Evolutionary conservation across 805 yeast species (phyloP).

Genomic region (Candida schatavii): DNA sequence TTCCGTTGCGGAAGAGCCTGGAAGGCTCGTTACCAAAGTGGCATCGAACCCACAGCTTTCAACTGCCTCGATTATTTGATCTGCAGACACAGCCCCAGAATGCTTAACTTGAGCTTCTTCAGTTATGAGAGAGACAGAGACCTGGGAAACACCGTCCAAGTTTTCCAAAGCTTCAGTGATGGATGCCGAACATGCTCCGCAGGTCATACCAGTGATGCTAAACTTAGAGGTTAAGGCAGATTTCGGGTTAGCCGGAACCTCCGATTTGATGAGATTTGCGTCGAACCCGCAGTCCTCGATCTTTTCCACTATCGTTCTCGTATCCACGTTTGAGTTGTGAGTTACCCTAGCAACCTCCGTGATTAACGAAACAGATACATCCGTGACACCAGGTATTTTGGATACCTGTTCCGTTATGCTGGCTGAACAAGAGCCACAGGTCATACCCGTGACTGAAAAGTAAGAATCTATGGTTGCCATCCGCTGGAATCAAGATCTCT

Average conservation of each 20-base stretch:
- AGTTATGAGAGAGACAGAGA: slow-evolving; percentile 33
- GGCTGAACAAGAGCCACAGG: slow-evolving; percentile 44
- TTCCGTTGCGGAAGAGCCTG: slow-evolving; percentile 1
- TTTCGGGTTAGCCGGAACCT: background rate
- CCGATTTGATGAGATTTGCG: slow-evolving; percentile 5
- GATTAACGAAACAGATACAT: slow-evolving; percentile 32
- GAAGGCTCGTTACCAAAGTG: background rate
- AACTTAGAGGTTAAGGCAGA: background rate
- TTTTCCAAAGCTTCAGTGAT: slow-evolving; percentile 29
- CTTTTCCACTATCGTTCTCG: slow-evolving; percentile 15
- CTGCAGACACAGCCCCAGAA: slow-evolving; percentile 10
- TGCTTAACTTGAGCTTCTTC: slow-evolving; percentile 30
- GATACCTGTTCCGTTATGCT: slow-evolving; percentile 33
- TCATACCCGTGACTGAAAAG: slow-evolving; percentile 24
- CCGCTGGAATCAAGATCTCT: no score
- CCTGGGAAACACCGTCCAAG: slow-evolving; percentile 23
- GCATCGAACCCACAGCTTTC: slow-evolving; percentile 33
- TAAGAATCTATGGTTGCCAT: slow-evolving; percentile 1
- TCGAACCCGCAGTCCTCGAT: slow-evolving; percentile 35
- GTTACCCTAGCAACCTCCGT: slow-evolving; percentile 34
- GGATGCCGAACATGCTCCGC: slow-evolving; percentile 41
- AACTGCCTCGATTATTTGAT: slow-evolving; percentile 18
- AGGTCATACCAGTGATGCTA: slow-evolving; percentile 29
- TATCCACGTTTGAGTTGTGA: slow-evolving; percentile 16
- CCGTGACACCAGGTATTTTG: slow-evolving; percentile 19